Evolutionary conservation across 2,329 filamentous ascomycete genomes (phyloP).

Genomic region (Aaosphaeria pasadenensis): DNA sequence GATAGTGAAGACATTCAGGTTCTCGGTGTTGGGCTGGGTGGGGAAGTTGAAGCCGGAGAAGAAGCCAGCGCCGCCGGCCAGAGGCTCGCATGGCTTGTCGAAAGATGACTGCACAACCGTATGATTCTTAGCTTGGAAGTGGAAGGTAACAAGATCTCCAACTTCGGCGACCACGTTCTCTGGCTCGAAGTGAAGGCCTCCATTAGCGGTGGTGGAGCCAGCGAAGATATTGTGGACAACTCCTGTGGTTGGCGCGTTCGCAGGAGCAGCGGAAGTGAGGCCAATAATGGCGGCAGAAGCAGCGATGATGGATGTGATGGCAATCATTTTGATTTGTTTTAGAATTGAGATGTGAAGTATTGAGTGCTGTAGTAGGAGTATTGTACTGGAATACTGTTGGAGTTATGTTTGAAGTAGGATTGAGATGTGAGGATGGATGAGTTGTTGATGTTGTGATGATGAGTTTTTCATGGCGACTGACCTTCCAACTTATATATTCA

Average conservation of each 20-base stretch:
- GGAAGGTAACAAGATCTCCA: slow-evolving; percentile 44
- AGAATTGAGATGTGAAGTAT: no score
- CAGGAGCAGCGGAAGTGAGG: slow-evolving; percentile 15
- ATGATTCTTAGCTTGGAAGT: slow-evolving; percentile 61
- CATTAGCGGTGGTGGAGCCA: slow-evolving; percentile 20
- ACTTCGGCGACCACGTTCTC: slow-evolving; percentile 28
- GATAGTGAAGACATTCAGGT: slow-evolving; percentile 59
- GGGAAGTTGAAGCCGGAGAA: slow-evolving; percentile 64
- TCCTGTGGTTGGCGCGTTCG: slow-evolving; percentile 15
- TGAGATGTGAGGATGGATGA: slow-evolving; percentile 3
- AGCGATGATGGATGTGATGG: slow-evolving; percentile 17
- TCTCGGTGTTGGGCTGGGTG: slow-evolving; percentile 18
- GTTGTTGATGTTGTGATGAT: slow-evolving; percentile 17
- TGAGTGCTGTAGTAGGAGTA: neutral
- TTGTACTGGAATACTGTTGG: neutral
- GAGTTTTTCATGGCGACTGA: neutral
- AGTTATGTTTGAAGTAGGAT: slow-evolving; percentile 1
- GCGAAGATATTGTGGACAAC: slow-evolving; percentile 27
- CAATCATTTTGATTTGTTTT: slow-evolving; percentile 20
- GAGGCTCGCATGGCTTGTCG: slow-evolving; percentile 64
- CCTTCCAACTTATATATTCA: no score
- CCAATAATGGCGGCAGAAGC: slow-evolving; percentile 17
- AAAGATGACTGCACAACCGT: slow-evolving; percentile 74
- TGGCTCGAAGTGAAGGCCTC: slow-evolving; percentile 31
- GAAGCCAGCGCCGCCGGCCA: slow-evolving; percentile 50